Evolutionary conservation across 495 filamentous ascomycete genomes (phyloP), one percentile per base, ranked within the genome.

Genomic region (Staphylotrichum longicolle): DNA sequence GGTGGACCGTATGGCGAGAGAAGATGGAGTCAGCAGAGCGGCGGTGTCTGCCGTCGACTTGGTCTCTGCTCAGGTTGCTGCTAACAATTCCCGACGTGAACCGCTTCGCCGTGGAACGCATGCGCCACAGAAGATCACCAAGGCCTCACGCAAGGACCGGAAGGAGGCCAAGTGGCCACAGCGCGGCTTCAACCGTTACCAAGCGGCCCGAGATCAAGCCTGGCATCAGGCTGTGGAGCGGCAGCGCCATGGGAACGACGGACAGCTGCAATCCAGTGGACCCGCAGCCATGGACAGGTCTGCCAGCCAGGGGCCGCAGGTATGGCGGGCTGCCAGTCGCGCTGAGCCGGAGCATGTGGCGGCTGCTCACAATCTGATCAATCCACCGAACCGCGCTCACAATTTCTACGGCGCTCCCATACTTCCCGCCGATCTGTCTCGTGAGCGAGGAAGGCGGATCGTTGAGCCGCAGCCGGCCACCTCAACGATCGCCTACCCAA

Each of bases 111-210:
- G 10, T 4, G 45, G 58, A 52, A 37, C 10, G 27, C 41, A 58
- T 40, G 32, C 62, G 15, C 51, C 49, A 3, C 54, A 65, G 10
- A 68, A 56, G 59, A 48, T 63, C 39, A 70, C 65, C 35, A 71
- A 68, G 58, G 63, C 65, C 27, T 46, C 58, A 5, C 55, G 54
- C 30, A 66, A 61, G 30, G 67, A 66, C 32, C 65, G 56, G 44
- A 62, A 49, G 50, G 59, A 52, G 6, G 58, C 46, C 42, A 72
- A 70, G 63, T 67, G 65, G 64, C 57, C 66, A 14, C 69, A 75
- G 33, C 63, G 68, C 12, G 73, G 73, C 33, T 76, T 79, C 60
- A 69, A 66, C 41, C 69, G 76, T 15, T 77, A 78, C 46, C 70
- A 74, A 60, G 75, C 75, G 14, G 68, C 61, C 14, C 73, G 66